A percentile compares a stretch with the other conserved stretches of the same genome.
These are phyloP conservation scores for Hypoxylon sp. DNA, from an alignment of 2,329 filamentous ascomycete genomes.

Conservation along the genomic window DNA sequence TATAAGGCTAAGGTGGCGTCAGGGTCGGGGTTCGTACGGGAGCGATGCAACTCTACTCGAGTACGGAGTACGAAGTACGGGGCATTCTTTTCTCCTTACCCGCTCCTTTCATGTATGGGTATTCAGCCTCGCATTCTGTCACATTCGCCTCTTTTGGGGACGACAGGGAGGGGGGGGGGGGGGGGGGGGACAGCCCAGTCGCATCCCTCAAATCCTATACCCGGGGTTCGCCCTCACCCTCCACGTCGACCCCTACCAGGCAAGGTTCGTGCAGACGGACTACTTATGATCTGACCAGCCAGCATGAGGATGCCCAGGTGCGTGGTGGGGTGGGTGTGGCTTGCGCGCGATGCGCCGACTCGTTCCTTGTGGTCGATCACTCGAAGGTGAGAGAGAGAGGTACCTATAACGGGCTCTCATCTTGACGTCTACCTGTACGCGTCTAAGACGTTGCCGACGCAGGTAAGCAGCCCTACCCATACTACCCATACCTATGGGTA, in stretches of 20 bases:
- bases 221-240: no score
- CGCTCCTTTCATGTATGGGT: not conserved
- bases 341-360: conserved; percentile 13
- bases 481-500: no score
- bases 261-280: conserved; percentile 3
- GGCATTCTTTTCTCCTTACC: not conserved
- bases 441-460: no score
- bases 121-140: conserved; percentile 28
- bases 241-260: not conserved
- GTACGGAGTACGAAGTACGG: conserved; percentile 21
- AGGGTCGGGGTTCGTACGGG: conserved; percentile 9
- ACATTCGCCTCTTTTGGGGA: no score
- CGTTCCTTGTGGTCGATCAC: conserved; percentile 17
- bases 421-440: conserved; percentile 14
- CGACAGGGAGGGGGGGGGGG: no score
- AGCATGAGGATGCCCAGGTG: no score
- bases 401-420: conserved; percentile 30
- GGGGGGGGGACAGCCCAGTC: no score
- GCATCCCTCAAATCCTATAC: conserved; percentile 13
- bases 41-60: conserved; percentile 14
- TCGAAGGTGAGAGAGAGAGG: no score
- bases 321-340: no score
- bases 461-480: no score
- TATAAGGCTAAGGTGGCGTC: not conserved
- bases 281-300: conserved; percentile 7